Conservation (phyloP, 1,139 yeast species). For the Zygosaccharomyces sapae region DNA sequence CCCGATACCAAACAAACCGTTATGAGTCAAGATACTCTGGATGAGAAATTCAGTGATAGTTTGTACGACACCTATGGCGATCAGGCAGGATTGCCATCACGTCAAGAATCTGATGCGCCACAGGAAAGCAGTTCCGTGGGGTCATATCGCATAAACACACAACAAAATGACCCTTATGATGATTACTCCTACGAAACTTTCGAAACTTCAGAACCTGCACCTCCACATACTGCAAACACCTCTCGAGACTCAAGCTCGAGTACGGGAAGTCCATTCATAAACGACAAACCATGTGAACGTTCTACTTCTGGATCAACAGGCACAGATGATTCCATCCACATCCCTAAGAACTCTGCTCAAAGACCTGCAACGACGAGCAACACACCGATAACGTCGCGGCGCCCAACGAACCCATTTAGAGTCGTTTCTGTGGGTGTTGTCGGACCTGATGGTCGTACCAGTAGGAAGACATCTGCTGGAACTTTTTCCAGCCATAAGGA, state of each 20-base stretch:
- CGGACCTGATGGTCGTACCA: constrained; percentile 12
- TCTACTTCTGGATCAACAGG: too few species aligned
- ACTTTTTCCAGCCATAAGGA: constrained; percentile 5
- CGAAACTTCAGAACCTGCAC: not conserved
- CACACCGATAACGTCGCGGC: constrained; percentile 10
- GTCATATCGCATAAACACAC: not conserved
- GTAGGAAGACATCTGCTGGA: constrained; percentile 15
- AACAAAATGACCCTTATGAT: not conserved
- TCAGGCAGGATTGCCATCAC: not conserved
- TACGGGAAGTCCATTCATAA: constrained; percentile 23
- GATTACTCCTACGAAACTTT: constrained; percentile 3
- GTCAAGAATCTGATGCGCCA: not conserved
- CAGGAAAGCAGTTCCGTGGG: constrained; percentile 1
- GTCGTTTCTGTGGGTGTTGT: constrained; percentile 32
- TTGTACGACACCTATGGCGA: constrained; percentile 2
- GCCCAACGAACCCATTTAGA: constrained; percentile 34
- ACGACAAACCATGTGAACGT: constrained; percentile 24
- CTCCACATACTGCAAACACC: constrained; percentile 10
- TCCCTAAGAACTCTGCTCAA: not conserved
- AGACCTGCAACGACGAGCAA: constrained; percentile 7
- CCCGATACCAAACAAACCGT: not conserved
- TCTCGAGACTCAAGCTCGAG: constrained; percentile 12
- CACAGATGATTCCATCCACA: too few species aligned
- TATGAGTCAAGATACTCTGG: not conserved
- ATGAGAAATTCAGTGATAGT: not conserved